Conservation (phyloP, 805 yeast genomes). For the Trichomonascus vanleenenianus region DNA sequence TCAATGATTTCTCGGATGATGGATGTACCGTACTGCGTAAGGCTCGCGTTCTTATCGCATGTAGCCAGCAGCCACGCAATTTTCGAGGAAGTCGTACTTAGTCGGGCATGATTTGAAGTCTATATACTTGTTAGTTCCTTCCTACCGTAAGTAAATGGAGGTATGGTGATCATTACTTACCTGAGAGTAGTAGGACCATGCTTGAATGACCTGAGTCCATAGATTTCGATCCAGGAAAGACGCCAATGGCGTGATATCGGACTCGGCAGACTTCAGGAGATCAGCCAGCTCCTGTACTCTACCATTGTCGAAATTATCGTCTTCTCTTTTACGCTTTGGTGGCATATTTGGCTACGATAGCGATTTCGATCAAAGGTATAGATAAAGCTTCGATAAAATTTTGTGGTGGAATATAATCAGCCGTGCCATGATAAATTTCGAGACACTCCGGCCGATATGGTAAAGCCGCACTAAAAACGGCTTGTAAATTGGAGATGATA, state of each 20-base stretch:
- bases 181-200: conserved; percentile 42
- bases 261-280: conserved; percentile 3
- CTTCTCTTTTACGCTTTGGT: conserved; percentile 12
- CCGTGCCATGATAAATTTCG: background rate
- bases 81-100: conserved; percentile 26
- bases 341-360: background rate
- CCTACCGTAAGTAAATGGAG: too few species aligned
- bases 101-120: conserved; percentile 10
- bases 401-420: background rate
- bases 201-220: conserved; percentile 31
- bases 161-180: conserved; percentile 8
- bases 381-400: too few species aligned
- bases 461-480: too few species aligned
- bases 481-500: too few species aligned
- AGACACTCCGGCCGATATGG: background rate
- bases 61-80: conserved; percentile 30
- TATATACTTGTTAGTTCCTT: conserved; percentile 1
- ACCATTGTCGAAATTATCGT: conserved; percentile 10
- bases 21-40: conserved; percentile 26
- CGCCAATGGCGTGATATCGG: conserved; percentile 4
- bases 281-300: conserved; percentile 7
- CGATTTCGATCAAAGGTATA: background rate
- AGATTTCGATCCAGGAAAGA: conserved; percentile 31
- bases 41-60: conserved; percentile 32
- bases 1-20: conserved; percentile 47